These are phyloP conservation scores for Xerocomus amazonicus DNA, from an alignment of 1,284 basidiomycete species.

Conservation along the genomic window DNA sequence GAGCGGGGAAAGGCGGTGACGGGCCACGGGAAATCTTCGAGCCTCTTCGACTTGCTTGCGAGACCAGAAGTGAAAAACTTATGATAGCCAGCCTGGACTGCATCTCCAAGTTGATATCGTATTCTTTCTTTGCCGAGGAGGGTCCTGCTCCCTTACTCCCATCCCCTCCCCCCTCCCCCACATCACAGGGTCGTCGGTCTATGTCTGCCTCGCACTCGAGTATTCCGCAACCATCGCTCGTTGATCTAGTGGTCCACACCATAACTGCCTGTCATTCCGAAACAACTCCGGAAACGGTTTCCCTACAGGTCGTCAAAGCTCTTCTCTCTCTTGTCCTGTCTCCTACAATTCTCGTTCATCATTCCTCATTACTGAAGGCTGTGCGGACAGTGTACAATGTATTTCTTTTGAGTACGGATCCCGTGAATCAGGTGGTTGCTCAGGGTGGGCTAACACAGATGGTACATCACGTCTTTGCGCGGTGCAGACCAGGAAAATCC, in stretches of 20 bases:
- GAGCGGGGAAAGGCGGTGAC: conserved; percentile 65
- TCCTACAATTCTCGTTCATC: conserved; percentile 83
- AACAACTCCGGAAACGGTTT: conserved; percentile 82
- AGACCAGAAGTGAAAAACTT: conserved; percentile 87
- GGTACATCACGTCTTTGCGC: conserved; percentile 91
- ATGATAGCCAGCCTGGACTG: conserved; percentile 95
- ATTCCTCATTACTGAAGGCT: conserved; percentile 90
- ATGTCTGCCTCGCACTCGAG: conserved; percentile 49
- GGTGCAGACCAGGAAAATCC: conserved; percentile 51
- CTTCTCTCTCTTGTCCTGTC: conserved; percentile 86
- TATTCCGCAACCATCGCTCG: conserved; percentile 64
- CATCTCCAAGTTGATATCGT: conserved; percentile 92
- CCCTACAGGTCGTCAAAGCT: conserved; percentile 93
- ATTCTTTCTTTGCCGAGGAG: conserved; percentile 87
- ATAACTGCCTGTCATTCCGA: conserved; percentile 92
- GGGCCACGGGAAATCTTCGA: conserved; percentile 86
- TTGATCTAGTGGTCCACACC: conserved; percentile 90
- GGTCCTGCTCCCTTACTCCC: conserved; percentile 30
- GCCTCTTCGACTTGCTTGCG: conserved; percentile 88
- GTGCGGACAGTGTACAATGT: conserved; percentile 97
- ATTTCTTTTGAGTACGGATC: conserved; percentile 84
- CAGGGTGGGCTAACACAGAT: conserved; percentile 96
- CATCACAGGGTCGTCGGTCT: conserved; percentile 42
- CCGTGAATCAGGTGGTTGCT: conserved; percentile 93
- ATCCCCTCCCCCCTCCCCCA: conserved; percentile 72